Base-by-base conservation (phyloP, 805 yeast species). In the Millerozyma miso region DNA sequence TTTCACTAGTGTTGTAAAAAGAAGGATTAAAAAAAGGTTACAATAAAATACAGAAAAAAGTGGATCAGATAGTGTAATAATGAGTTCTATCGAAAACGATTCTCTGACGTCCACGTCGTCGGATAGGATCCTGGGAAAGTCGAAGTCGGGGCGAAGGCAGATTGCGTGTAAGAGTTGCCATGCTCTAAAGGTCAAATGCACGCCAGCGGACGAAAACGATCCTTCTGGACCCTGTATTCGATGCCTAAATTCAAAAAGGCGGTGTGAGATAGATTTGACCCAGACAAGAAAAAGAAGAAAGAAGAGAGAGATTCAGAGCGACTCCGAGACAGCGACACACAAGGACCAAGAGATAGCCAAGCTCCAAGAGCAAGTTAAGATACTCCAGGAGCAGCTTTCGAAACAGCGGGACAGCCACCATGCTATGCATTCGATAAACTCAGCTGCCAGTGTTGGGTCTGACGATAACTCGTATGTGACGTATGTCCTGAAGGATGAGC, bases 91-190 rank as follows among this genome's bases (percentile, higher is more conserved):
- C 10, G 29, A 23, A 23, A 23, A 23, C 29, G 29, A 23, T 7
- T 10, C 29, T 7, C 29, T 7, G 29, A 23, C 29, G 29, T 10
- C 29, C 10, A 23, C 6, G 6, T 23, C 29, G 29, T 7, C 10
- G 10, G 29, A 23, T 23, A 23, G 10, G 10, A 23, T 6, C 29
- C 6, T 10, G 10, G 29, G 29, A 23, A 23, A 23, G 29, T 23
- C 29, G 6, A 16, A 31, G 3, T 18, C 17, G 13, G 15, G 26
- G 3, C 55, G 80, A 42, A 53, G 81, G 38, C 62, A 82, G 0
- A 80, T 77, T 12, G 86, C 86, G 1, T 81, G 87, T 58, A 79
- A 76, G 49, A 69, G 79, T n/a, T 89, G 97, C 57, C 95, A 91
- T 54, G 60, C 85, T 0, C 71, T 88, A 39, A 89, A 89, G 56